Evolutionary conservation across 164 flowering plant species (phyloP).

Genomic region (Sextonia rubra): DNA sequence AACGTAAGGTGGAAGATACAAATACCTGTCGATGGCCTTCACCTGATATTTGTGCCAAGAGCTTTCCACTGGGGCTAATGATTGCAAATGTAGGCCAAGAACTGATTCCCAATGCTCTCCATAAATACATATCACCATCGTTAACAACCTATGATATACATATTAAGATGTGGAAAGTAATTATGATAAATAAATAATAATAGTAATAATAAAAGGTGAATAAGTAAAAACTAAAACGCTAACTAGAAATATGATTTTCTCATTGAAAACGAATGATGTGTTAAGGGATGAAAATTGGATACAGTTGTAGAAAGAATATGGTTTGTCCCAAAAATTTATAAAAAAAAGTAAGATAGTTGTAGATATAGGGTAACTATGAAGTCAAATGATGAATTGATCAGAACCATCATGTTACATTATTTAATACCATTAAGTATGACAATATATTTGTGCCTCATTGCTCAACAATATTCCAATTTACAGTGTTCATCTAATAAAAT

Average conservation of each 20-base stretch:
- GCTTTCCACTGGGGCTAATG: conserved; percentile 76
- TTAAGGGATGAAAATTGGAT: not conserved
- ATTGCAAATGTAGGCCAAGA: conserved; percentile 98
- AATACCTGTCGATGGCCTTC: conserved; percentile 90
- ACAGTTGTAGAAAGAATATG: not conserved
- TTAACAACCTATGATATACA: conserved; percentile 65
- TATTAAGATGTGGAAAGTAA: not conserved
- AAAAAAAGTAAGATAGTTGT: not conserved
- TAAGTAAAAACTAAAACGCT: not conserved
- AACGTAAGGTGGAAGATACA: not conserved
- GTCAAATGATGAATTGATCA: too few relatives aligned
- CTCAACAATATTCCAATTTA: too few relatives aligned
- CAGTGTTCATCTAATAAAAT: too few relatives aligned
- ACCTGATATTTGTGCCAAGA: conserved; percentile 83
- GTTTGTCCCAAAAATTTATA: not conserved
- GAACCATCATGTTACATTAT: too few relatives aligned
- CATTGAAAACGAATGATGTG: not conserved
- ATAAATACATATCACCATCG: conserved; percentile 92
- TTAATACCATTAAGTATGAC: too few relatives aligned
- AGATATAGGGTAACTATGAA: too few relatives aligned
- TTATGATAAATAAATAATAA: too few relatives aligned
- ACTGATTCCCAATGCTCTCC: conserved; percentile 86
- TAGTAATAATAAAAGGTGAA: too few relatives aligned
- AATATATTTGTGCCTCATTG: too few relatives aligned
- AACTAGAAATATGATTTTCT: not conserved